phyloP scores from a whole-genome alignment of 2,329 filamentous ascomycete genomes.

The Fusarium begoniae region DNA sequence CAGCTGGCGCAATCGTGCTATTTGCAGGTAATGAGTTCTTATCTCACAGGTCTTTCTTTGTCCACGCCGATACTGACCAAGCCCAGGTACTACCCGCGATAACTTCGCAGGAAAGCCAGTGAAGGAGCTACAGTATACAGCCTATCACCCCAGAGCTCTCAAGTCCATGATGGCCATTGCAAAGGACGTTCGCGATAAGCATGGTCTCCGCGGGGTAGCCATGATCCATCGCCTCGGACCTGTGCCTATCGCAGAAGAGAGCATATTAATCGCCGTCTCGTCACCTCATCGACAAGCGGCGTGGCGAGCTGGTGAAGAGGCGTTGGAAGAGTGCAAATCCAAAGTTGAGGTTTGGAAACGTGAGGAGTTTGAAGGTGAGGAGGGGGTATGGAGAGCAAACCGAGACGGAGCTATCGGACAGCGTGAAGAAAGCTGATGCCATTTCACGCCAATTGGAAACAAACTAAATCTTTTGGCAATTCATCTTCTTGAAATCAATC shows the following conservation, averaged over 20 bases:
- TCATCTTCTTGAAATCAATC: background rate
- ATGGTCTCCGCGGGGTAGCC: constrained; percentile 76
- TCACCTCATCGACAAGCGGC: constrained; percentile 84
- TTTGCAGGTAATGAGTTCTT: constrained; percentile 71
- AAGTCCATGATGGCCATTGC: constrained; percentile 74
- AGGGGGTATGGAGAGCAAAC: constrained; percentile 89
- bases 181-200: constrained; percentile 62
- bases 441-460: background rate
- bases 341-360: constrained; percentile 95
- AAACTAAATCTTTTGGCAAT: background rate
- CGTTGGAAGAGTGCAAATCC: constrained; percentile 85
- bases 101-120: constrained; percentile 77
- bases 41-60: background rate
- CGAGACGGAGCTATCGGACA: constrained; percentile 73
- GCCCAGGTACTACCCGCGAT: constrained; percentile 75
- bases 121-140: constrained; percentile 76
- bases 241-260: constrained; percentile 92
- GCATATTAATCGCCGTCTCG: constrained; percentile 88
- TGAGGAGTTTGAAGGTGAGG: constrained; percentile 83
- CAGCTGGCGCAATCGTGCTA: constrained; percentile 79
- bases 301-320: constrained; percentile 89
- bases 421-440: constrained; percentile 46
- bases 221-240: constrained; percentile 86
- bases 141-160: constrained; percentile 77
- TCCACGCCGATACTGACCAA: background rate